phyloP scores from a whole-genome alignment of 2,329 filamentous ascomycete genomes.

The Hypocrella siamensis region DNA sequence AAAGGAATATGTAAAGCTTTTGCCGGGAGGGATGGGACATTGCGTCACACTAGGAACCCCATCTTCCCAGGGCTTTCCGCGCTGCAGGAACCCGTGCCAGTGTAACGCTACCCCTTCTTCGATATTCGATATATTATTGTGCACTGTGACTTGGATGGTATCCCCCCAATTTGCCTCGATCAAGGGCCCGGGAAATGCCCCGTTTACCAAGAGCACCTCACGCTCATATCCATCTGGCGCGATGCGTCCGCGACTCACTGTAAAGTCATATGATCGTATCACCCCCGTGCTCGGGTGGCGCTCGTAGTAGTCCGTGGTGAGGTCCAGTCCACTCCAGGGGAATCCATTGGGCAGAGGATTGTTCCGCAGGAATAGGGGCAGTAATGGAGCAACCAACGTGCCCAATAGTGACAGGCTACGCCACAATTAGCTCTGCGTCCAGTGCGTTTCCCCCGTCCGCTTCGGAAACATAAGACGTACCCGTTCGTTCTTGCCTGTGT shows the following conservation, averaged over 20 bases:
- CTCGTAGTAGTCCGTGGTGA: constrained; percentile 33
- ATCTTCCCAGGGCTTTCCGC: constrained; percentile 33
- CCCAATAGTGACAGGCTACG: constrained; percentile 22
- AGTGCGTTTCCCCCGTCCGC: too few species aligned
- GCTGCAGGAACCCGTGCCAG: constrained; percentile 38
- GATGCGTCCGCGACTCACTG: constrained; percentile 30
- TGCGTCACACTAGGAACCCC: constrained; percentile 38
- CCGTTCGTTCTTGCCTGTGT: too few species aligned
- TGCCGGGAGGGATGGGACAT: constrained; percentile 50
- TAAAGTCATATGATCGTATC: constrained; percentile 38
- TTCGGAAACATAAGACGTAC: too few species aligned
- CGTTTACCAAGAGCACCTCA: constrained; percentile 45
- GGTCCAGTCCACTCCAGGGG: constrained; percentile 33
- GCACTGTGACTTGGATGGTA: constrained; percentile 46
- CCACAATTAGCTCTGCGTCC: constrained; percentile 1
- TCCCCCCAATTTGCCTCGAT: constrained; percentile 51
- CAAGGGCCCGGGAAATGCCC: constrained; percentile 49
- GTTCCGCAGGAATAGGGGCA: constrained; percentile 28
- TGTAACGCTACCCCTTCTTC: constrained; percentile 34
- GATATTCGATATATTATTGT: constrained; percentile 45
- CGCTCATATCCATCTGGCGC: constrained; percentile 40
- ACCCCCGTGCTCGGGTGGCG: constrained; percentile 35
- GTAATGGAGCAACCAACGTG: constrained; percentile 18
- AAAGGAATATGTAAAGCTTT: constrained; percentile 36
- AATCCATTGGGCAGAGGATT: constrained; percentile 32